phyloP scores from a whole-genome alignment of 2,329 filamentous ascomycete species.

The Calonectria pseudoreteaudii region DNA sequence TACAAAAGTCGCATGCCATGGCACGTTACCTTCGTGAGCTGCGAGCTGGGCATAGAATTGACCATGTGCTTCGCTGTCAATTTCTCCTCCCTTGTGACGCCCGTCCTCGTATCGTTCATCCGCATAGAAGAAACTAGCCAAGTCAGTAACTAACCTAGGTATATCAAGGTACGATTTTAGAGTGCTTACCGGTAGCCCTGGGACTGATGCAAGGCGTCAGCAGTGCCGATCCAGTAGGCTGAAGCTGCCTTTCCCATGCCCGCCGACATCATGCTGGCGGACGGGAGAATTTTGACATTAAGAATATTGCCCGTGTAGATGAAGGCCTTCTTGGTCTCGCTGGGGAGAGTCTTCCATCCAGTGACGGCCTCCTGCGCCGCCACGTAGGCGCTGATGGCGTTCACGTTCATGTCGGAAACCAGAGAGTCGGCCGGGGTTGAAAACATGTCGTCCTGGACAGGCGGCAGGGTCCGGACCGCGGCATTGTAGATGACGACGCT shows the following conservation, averaged over 20 bases:
- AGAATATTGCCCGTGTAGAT: conserved; percentile 58
- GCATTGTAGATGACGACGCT: neutral
- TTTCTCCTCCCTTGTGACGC: conserved; percentile 37
- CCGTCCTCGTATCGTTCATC: conserved; percentile 60
- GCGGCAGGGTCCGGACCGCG: conserved; percentile 43
- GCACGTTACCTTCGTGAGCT: conserved; percentile 2
- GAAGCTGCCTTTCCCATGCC: conserved; percentile 55
- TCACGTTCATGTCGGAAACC: conserved; percentile 49
- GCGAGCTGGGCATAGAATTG: conserved; percentile 46
- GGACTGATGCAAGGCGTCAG: conserved; percentile 39
- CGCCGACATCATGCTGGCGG: conserved; percentile 42
- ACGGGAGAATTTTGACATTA: conserved; percentile 44
- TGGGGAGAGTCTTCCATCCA: conserved; percentile 50
- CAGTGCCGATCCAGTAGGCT: conserved; percentile 41
- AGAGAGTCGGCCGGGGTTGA: conserved; percentile 48
- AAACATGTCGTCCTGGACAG: conserved; percentile 46
- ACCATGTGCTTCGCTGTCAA: conserved; percentile 50
- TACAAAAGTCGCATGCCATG: conserved; percentile 23
- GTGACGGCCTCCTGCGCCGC: conserved; percentile 54
- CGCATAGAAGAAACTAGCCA: conserved; percentile 58
- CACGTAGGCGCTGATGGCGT: conserved; percentile 51
- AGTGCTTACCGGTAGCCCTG: conserved; percentile 10
- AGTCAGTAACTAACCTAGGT: neutral
- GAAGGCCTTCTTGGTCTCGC: conserved; percentile 50
- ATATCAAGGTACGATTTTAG: neutral